Evolutionary conservation across 192 early-diverging fungal genomes (phyloP), one percentile per base, ranked within the genome.

Genomic region (Paraglomus brasilianum): DNA sequence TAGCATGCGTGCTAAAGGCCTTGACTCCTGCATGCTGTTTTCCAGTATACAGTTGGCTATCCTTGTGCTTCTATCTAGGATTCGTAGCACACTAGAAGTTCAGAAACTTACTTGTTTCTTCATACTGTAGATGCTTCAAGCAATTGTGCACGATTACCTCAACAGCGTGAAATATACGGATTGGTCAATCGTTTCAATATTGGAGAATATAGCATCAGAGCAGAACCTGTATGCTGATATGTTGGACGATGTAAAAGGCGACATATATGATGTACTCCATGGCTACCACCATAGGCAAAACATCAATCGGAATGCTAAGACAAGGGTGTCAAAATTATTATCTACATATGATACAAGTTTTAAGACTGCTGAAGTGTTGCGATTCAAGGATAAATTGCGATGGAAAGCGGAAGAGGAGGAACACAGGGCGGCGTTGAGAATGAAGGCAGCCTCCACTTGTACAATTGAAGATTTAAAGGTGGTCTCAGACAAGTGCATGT

Each of bases 141-240:
- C 15, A 30, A 63, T 64, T 14, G 8, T 59, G 36, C 42, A 22
- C 14, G 45, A 71, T 2, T 71, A 71, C 62, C 58, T 71, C 42
- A 71, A 19, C 1, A 30, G 41, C 48, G 51, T 10, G 40, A 62
- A 13, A 41, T 71, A 71, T 30, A 30, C 30, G 3, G 30, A 45
- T 47, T 71, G 60, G 69, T 71, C 69, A 71, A 71, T 71, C 40
- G 61, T 63, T 30, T 71, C 69, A 8, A 71, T 71, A 1, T 62
- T 71, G 30, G 30, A 30, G 30, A 2, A 3, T 30, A 30, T 30
- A 30, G 30, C 21, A 62, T 71, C 30, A 30, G 3, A 30, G 30
- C 30, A 30, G 30, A 2, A 47, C n/a, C 19, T 59, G 61, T 71
- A 71, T 71, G 5, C 14, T 19, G 69, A 71, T 71, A 38, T 38